These are phyloP conservation scores for Acanthamoeba healyi DNA, from an alignment of 208 protist genomes.

Conservation along the genomic window DNA sequence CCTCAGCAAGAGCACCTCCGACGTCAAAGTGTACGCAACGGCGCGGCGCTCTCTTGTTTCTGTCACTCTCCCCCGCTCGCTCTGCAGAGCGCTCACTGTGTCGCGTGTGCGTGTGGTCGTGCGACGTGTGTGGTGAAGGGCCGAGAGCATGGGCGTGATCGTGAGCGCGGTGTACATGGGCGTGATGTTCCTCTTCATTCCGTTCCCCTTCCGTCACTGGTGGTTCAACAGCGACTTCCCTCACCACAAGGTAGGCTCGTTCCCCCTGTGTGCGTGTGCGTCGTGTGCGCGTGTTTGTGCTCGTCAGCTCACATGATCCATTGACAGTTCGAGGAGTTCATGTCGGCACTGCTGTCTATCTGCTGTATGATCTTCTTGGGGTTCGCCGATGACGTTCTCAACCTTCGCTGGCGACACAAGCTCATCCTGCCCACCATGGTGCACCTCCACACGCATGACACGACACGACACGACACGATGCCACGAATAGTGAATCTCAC, in stretches of 20 bases:
- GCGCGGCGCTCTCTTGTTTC: background rate
- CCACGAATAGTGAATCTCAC: too few relatives aligned
- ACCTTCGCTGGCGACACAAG: constrained; percentile 96
- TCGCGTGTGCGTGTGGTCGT: constrained; percentile 69
- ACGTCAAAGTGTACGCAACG: constrained; percentile 89
- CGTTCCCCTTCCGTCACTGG: constrained; percentile 68
- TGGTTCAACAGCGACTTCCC: constrained; percentile 78
- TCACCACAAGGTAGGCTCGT: constrained; percentile 69
- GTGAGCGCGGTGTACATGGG: constrained; percentile 87
- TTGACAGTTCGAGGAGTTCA: constrained; percentile 87
- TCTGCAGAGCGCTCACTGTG: constrained; percentile 90
- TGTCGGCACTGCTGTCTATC: constrained; percentile 96
- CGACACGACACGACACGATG: too few relatives aligned
- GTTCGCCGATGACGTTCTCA: constrained; percentile 99
- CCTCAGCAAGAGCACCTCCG: constrained; percentile 95
- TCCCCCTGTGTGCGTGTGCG: background rate
- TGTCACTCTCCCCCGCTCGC: constrained; percentile 87
- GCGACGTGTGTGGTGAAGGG: constrained; percentile 66
- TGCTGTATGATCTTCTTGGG: constrained; percentile 98
- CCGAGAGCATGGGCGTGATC: constrained; percentile 90
- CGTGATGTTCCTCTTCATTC: constrained; percentile 89
- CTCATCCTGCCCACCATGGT: constrained; percentile 97
- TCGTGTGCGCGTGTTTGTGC: too few relatives aligned
- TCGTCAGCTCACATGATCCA: constrained; percentile 4
- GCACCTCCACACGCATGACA: constrained; percentile 84